Evolutionary conservation across 1,284 basidiomycete species (phyloP), one percentile per base, ranked within the genome.

Genomic region (Fomitopsis pinicola): DNA sequence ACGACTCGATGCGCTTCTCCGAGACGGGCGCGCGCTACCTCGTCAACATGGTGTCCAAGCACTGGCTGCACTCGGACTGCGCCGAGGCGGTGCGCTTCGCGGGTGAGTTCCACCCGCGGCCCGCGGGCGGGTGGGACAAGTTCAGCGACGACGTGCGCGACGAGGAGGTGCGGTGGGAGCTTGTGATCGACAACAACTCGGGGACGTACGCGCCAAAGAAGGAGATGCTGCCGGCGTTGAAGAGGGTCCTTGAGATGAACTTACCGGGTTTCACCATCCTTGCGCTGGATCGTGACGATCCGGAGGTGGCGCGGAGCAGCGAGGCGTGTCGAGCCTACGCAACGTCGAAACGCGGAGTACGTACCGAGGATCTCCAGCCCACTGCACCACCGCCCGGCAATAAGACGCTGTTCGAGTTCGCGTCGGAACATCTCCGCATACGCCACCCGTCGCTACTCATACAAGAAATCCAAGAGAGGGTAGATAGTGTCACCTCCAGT

Each of bases 21-120:
- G 89, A 91, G 72, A 91, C 89, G 2, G 89, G 89, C 10, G 89
- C 89, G 1, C 84, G 87, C n/a, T 91, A 91, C 76, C 90, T 91
- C 72, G 87, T 91, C 62, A 87, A 91, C 73, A 90, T 91, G 69
- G 89, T 85, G 26, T 88, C 86, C 17, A 91, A 92, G 68, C 78
- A 80, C 67, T 78, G 78, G 17, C 70, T 80, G 60, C 77, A 78
- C 65, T 67, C 76, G 28, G 77, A 77, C 66, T 79, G 77, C 68
- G 73, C 75, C 17, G 66, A 67, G 57, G 73, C 75, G 10, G 89
- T 91, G 61, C 78, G 87, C 55, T 91, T 90, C 70, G 82, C 82
- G 57, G 89, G 89, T 36, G 89, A 91, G 75, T 91, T 91, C 71
- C 89, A 91, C 71, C 86, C 85, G 19, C 79, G 89, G 7, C 89